phyloP scores from a whole-genome alignment of 1,284 basidiomycete genomes.

The Pterulicium gracile region DNA sequence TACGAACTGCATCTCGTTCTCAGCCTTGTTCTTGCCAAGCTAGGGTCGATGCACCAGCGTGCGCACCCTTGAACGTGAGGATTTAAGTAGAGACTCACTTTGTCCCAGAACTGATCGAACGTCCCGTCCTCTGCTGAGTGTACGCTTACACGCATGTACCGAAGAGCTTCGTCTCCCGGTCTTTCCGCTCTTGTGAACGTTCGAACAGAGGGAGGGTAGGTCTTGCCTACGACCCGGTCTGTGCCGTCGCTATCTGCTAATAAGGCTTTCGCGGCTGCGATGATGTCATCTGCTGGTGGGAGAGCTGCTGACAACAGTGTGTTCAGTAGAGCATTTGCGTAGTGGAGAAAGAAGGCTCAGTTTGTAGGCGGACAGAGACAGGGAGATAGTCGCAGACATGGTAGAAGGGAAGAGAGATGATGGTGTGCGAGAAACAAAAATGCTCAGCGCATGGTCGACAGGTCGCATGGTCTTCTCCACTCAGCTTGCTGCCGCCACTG shows the following conservation, averaged over 20 bases:
- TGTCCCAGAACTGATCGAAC: slow-evolving; percentile 64
- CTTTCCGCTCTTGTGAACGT: slow-evolving; percentile 23
- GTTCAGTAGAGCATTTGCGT: no score
- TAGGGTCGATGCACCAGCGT: not conserved
- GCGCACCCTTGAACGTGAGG: not conserved
- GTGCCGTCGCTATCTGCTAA: slow-evolving; percentile 21
- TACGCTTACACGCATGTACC: slow-evolving; percentile 58
- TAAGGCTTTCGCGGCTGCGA: slow-evolving; percentile 34
- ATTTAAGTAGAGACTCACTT: slow-evolving; percentile 11
- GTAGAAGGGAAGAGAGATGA: no score
- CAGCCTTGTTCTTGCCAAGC: slow-evolving; percentile 51
- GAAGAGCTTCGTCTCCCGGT: slow-evolving; percentile 42
- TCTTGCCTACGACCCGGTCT: slow-evolving; percentile 46
- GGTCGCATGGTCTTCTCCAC: no score
- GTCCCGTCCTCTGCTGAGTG: slow-evolving; percentile 52
- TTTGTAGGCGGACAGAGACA: no score
- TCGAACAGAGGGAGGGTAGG: slow-evolving; percentile 26
- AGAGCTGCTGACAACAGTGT: slow-evolving; percentile 42
- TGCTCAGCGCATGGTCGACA: no score
- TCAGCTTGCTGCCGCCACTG: no score
- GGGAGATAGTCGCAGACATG: no score
- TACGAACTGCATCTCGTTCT: slow-evolving; percentile 61
- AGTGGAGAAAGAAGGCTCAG: no score
- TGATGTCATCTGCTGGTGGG: slow-evolving; percentile 45
- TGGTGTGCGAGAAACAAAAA: no score